These are phyloP conservation scores for Hibiscus syriacus DNA, from an alignment of 345 rosid species.

Conservation along the genomic window DNA sequence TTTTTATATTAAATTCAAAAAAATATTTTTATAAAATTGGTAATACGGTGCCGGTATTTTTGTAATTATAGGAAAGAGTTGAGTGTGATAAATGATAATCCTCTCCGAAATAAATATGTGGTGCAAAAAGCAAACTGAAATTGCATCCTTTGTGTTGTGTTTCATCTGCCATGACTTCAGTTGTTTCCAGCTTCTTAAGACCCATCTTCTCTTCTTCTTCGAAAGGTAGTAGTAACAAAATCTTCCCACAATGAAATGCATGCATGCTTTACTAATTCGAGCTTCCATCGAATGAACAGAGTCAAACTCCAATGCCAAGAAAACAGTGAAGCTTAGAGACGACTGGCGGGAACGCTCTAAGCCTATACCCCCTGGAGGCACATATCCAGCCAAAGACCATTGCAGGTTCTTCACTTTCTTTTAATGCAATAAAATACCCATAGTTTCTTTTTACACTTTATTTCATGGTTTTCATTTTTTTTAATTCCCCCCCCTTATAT, in stretches of 20 bases:
- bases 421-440: not conserved
- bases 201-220: conserved; percentile 22
- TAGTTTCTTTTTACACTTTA: not conserved
- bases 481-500: no score
- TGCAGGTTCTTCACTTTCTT: conserved; percentile 52
- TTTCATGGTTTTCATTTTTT: not conserved
- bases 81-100: not conserved
- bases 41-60: not conserved
- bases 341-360: conserved; percentile 86
- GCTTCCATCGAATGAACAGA: conserved; percentile 13
- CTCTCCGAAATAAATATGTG: not conserved
- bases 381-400: conserved; percentile 91
- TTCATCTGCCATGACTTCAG: conserved; percentile 28
- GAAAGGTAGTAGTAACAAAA: conserved; percentile 20
- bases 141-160: not conserved
- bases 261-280: not conserved
- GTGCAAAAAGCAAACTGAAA: conserved; percentile 7
- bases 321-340: conserved; percentile 54
- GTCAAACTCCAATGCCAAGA: conserved; percentile 26
- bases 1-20: no score
- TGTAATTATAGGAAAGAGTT: not conserved
- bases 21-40: no score
- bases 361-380: conserved; percentile 83
- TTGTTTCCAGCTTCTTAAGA: conserved; percentile 30
- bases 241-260: not conserved